Base-by-base conservation (phyloP, 441 rosid species). In the Melastoma candidum region DNA sequence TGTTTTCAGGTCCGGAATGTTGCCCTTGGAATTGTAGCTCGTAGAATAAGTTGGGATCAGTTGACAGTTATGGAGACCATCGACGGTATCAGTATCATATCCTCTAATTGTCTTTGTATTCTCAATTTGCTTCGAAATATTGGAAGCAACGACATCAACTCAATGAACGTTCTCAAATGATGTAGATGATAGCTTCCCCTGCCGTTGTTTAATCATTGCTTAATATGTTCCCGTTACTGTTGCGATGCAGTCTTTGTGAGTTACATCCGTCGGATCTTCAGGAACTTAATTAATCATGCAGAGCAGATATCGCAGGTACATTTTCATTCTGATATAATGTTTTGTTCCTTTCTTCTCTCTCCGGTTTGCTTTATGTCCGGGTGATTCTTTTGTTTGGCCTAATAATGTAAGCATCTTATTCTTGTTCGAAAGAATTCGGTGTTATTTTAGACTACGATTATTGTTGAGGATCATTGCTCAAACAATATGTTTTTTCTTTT, bases 231-330 rank as follows among this genome's bases (percentile, higher is more conserved):
- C 17, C 11, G 11, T 53, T 26, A 22, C 39, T 51, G 44, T 32
- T 63, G 56, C 3, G 24, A 50, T 72, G 75, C 81, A 87, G 96
- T 90, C 71, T 85, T 90, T 51, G 83, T 90, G 27, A 71, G 88
- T 26, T 85, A 81, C 68, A 71, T 90, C 49, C 84, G 83, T 49
- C 79, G 88, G 64, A 85, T 90, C 72, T 87, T 87, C 90, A 87
- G 74, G 71, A 87, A 87, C 63, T 80, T 90, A 57, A 87, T 87
- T 64, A 82, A 71, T 62, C 96, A 90, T 58, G 87, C 98, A 0
- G 93, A 85, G 75, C 96, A 90, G 70, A 87, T 90, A 70, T 85
- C 98, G 12, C 95, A 87, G 97, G 97, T 90, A 56, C 46, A 14
- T n/a, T 41, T 10, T 26, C 0, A 0, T 24, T 51, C 45, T 44